These are phyloP conservation scores for Choanephora cucurbitarum DNA, from an alignment of 371 early-diverging fungal genomes.

Conservation along the genomic window DNA sequence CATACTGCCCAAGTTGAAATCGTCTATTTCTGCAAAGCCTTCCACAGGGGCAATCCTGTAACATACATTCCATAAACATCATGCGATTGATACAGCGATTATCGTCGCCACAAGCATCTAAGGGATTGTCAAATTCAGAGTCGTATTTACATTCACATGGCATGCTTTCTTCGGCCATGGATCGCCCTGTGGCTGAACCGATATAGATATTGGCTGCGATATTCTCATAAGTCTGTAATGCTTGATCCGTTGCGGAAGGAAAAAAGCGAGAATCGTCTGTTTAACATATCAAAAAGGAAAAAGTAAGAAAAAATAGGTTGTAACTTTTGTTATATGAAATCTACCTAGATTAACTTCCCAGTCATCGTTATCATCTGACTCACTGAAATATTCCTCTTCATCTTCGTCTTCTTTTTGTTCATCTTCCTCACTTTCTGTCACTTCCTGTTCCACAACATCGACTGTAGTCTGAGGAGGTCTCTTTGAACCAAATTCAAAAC, in stretches of 20 bases:
- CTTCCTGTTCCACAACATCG: background rate
- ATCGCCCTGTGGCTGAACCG: conserved; percentile 70
- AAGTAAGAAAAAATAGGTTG: background rate
- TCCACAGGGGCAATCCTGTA: conserved; percentile 88
- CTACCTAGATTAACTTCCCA: conserved; percentile 6
- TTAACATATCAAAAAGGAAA: too few relatives aligned
- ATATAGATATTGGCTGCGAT: conserved; percentile 69
- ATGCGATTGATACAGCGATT: conserved; percentile 91
- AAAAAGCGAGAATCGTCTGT: conserved; percentile 8
- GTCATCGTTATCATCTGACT: conserved; percentile 2
- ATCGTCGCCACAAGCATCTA: conserved; percentile 84
- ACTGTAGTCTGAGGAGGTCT: conserved; percentile 17
- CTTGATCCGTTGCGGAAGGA: conserved; percentile 52
- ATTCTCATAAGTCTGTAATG: conserved; percentile 58
- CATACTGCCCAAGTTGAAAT: conserved; percentile 83
- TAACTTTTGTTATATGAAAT: background rate
- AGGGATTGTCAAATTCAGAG: conserved; percentile 47
- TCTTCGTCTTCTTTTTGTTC: too few relatives aligned
- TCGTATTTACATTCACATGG: conserved; percentile 83
- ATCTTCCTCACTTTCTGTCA: too few relatives aligned
- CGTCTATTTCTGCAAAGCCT: conserved; percentile 89
- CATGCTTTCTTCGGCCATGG: conserved; percentile 73
- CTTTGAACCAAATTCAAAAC: conserved; percentile 34
- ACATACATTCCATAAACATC: conserved; percentile 91
- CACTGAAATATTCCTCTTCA: conserved; percentile 4